Base-by-base conservation (phyloP, 2,329 filamentous ascomycete genomes). In the Trichoderma asperellum region DNA sequence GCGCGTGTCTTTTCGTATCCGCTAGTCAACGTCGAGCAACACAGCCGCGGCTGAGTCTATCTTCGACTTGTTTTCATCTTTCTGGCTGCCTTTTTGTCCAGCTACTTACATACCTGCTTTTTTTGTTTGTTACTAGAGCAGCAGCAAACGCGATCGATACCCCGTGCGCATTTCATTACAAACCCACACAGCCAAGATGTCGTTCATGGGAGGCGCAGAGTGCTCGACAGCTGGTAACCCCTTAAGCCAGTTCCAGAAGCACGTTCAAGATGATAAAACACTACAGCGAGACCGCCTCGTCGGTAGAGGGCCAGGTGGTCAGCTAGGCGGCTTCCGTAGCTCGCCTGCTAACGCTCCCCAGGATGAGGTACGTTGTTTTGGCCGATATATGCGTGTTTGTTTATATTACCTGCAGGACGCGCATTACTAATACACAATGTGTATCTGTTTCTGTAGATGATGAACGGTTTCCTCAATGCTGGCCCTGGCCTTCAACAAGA, bases 181-280 rank as follows among this genome's bases (percentile, higher is more conserved):
- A 21, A 43, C 24, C 35, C 16, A 2, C 29, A 24, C 55, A 56
- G 60, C 32, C 69, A 84, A 71, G 74, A 98, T 99, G 95, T 97
- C 95, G 68, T 98, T 99, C 81, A 87, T 98, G 76, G 92, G 93
- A 82, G 93, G 95, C 75, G 92, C 95, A 75, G 96, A 98, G 84
- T 99, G 96, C 86, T 98, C 95, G 68, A 96, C 96, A 71, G 94
- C 92, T 73, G 93, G 91, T 77, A 99, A 99, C 81, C 96, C 96
- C 69, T 89, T 99, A 76, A 95, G 93, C 79, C 96, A 98, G 85
- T 97, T 99, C 80, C 93, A 94, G 73, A 99, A 99, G 82, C 94
- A 97, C 81, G 93, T 96, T 69, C 92, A 96, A 78, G 93, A 97
- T 86, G 96, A 99, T 84, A 97, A 94, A 82, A 96, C 92, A 69